A percentile compares a stretch with the other conserved stretches of the same genome.
phyloP scores from a whole-genome alignment of 208 protist genomes.

The Giardia muris region DNA sequence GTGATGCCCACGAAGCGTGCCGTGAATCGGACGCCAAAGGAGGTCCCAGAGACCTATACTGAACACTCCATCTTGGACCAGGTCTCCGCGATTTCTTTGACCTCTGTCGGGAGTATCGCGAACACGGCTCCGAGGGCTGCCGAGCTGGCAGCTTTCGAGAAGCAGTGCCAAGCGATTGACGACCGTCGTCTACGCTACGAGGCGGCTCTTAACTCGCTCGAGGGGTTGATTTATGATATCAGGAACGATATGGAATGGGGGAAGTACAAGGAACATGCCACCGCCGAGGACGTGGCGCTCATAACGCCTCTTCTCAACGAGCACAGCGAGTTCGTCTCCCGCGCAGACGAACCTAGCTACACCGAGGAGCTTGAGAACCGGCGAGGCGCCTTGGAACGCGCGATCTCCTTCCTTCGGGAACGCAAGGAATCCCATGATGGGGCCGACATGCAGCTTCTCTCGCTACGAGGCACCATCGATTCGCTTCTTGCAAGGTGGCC shows the following conservation, averaged over 20 bases:
- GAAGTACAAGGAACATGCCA: background rate
- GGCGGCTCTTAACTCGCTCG: background rate
- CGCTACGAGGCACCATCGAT: background rate
- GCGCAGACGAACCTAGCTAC: background rate
- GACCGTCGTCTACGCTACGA: background rate
- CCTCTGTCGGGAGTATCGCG: background rate
- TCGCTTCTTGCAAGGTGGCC: background rate
- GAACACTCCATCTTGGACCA: background rate
- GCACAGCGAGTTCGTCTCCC: background rate
- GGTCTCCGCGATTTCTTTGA: background rate
- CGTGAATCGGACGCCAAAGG: background rate
- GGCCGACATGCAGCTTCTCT: background rate
- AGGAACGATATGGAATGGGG: background rate
- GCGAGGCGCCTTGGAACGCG: background rate
- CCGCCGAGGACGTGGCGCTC: background rate
- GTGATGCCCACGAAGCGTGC: background rate
- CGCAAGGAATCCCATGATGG: background rate
- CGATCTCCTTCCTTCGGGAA: background rate
- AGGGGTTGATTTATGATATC: background rate
- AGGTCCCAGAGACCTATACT: background rate
- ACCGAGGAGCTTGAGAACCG: background rate
- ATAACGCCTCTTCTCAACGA: background rate
- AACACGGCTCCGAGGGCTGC: background rate
- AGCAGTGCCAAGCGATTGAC: background rate
- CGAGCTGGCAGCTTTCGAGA: background rate